phyloP scores from a whole-genome alignment of 75 land plant genomes.

The Cryptomeria japonica region DNA sequence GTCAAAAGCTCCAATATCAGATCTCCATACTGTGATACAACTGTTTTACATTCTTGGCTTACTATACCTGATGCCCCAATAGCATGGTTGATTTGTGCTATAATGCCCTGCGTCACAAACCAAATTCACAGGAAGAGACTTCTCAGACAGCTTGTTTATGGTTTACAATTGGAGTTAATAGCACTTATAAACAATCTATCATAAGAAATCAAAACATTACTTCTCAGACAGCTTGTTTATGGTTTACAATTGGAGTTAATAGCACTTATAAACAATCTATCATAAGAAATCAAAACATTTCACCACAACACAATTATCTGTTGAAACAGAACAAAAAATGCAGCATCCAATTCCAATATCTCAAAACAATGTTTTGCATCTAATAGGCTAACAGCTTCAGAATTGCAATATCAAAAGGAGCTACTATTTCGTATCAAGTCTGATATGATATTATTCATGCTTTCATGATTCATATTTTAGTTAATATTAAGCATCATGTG shows the following conservation, averaged over 20 bases:
- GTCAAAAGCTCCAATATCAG: slow-evolving; percentile 45
- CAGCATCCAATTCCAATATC: background rate
- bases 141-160: background rate
- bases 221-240: background rate
- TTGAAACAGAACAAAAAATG: background rate
- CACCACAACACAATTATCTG: background rate
- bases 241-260: background rate
- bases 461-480: background rate
- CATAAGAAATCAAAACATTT: background rate
- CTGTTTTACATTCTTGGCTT: slow-evolving; percentile 56
- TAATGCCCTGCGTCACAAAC: slow-evolving; percentile 33
- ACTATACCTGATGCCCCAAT: slow-evolving; percentile 63
- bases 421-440: background rate
- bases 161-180: background rate
- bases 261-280: background rate
- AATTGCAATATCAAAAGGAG: background rate
- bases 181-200: background rate
- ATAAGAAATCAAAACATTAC: no score
- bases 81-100: slow-evolving; percentile 52
- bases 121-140: background rate
- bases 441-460: slow-evolving; percentile 3
- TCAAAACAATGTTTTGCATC: background rate
- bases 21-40: slow-evolving; percentile 55
- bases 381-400: background rate
- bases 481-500: background rate